These are phyloP conservation scores for Petasospora rhodanensis DNA, from an alignment of 1,139 yeast genomes.

Conservation along the genomic window DNA sequence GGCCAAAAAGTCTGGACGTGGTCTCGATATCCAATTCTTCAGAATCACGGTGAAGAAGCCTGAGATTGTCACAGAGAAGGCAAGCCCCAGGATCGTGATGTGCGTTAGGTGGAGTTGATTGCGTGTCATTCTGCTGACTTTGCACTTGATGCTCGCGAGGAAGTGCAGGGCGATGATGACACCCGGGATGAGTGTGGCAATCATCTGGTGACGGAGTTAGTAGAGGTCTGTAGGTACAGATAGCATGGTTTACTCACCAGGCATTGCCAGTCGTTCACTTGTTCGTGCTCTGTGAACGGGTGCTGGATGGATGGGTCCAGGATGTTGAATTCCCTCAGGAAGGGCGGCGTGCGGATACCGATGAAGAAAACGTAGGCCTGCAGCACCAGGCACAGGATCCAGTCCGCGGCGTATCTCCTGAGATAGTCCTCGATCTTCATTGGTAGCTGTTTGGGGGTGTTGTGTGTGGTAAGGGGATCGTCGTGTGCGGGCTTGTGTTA, in stretches of 20 bases:
- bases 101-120: constrained; percentile 9
- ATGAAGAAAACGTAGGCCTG: constrained; percentile 9
- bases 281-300: constrained; percentile 63
- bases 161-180: constrained; percentile 27
- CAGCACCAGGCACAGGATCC: constrained; percentile 7
- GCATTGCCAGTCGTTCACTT: constrained; percentile 44
- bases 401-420: constrained; percentile 8
- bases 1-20: constrained; percentile 73
- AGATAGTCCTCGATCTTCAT: too few species aligned
- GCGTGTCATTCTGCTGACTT: constrained; percentile 4
- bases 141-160: constrained; percentile 9
- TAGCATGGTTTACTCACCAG: constrained; percentile 31
- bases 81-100: constrained; percentile 7
- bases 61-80: constrained; percentile 7
- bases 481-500: too few species aligned
- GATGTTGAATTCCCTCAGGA: constrained; percentile 63
- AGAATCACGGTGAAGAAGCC: constrained; percentile 44
- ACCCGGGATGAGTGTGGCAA: constrained; percentile 16
- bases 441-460: too few species aligned
- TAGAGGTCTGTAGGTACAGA: too few species aligned
- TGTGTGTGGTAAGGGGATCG: too few species aligned
- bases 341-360: constrained; percentile 38
- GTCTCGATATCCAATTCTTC: constrained; percentile 75
- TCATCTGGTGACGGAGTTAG: constrained; percentile 4
- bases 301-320: constrained; percentile 57